Conservation (phyloP, 2,329 filamentous ascomycete genomes). For the Ceratocystis alfenasii region DNA sequence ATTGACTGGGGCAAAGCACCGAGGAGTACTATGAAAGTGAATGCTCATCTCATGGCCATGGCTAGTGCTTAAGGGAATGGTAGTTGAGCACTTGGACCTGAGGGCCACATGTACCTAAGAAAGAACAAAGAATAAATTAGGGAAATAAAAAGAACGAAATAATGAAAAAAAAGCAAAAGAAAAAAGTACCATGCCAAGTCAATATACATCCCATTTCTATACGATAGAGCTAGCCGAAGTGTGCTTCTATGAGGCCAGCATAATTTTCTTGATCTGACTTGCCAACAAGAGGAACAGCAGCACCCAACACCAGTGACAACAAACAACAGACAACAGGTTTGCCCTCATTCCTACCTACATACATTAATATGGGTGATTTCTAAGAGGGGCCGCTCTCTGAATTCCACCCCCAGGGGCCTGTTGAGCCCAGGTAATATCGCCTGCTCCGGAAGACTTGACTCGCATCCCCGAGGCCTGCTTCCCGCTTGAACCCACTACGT, state of each 20-base stretch:
- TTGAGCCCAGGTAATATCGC: constrained; percentile 7
- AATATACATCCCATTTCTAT: neutral
- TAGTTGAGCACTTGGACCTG: neutral
- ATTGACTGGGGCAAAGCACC: neutral
- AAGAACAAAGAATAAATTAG: too few relatives aligned
- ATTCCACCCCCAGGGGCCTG: constrained; percentile 3
- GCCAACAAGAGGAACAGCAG: neutral
- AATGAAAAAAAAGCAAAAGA: neutral
- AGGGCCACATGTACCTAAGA: too few relatives aligned
- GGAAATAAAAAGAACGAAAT: neutral
- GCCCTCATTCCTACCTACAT: neutral
- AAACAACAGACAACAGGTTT: neutral
- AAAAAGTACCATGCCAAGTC: neutral
- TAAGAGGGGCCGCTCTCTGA: neutral
- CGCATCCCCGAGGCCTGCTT: constrained; percentile 15
- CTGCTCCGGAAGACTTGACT: constrained; percentile 3
- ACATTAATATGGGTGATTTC: neutral
- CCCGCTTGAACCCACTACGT: constrained; percentile 12
- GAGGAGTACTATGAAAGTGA: neutral
- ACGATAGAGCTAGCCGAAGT: neutral
- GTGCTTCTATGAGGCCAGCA: neutral
- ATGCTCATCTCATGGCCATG: neutral
- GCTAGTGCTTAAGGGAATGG: neutral
- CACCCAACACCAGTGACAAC: neutral
- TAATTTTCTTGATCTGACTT: neutral